Percentiles rank a stretch among this genome's conserved stretches.
These are phyloP conservation scores for Aspergillus pseudoviridinutans DNA, from an alignment of 2,329 filamentous ascomycete genomes.

Conservation along the genomic window DNA sequence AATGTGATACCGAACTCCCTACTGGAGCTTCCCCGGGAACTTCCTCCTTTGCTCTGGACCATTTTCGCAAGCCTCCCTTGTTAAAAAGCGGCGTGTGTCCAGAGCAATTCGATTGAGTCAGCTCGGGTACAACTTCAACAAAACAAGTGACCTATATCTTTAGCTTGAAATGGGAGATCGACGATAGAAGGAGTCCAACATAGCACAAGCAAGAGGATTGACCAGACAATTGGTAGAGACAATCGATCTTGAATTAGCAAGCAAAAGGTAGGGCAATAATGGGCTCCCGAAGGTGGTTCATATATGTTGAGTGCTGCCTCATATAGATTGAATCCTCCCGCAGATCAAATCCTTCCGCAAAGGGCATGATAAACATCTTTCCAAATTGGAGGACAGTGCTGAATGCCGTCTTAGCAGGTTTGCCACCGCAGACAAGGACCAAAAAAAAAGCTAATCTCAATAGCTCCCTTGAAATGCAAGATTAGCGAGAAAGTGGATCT, in stretches of 20 bases:
- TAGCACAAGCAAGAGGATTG: background rate
- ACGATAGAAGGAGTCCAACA: background rate
- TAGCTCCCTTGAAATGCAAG: background rate
- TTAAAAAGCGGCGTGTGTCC: background rate
- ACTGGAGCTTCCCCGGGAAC: slow-evolving; percentile 12
- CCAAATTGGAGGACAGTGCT: background rate
- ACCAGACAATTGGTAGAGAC: background rate
- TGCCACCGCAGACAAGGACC: background rate
- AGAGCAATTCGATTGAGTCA: background rate
- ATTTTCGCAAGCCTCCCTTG: slow-evolving; percentile 12
- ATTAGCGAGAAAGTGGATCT: background rate
- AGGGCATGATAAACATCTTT: background rate
- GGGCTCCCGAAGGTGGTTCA: background rate
- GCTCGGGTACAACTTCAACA: background rate
- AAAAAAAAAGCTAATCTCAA: background rate
- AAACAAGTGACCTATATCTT: background rate
- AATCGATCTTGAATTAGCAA: background rate
- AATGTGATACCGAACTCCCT: slow-evolving; percentile 29
- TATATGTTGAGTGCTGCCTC: background rate
- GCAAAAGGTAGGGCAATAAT: background rate
- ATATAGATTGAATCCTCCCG: background rate
- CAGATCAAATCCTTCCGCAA: background rate
- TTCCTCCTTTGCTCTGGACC: slow-evolving; percentile 10
- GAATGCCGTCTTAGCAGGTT: background rate
- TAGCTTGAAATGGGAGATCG: background rate